Conservation (phyloP, 2,329 filamentous ascomycete genomes). For the Coniosporium tulheliwenetii region DNA sequence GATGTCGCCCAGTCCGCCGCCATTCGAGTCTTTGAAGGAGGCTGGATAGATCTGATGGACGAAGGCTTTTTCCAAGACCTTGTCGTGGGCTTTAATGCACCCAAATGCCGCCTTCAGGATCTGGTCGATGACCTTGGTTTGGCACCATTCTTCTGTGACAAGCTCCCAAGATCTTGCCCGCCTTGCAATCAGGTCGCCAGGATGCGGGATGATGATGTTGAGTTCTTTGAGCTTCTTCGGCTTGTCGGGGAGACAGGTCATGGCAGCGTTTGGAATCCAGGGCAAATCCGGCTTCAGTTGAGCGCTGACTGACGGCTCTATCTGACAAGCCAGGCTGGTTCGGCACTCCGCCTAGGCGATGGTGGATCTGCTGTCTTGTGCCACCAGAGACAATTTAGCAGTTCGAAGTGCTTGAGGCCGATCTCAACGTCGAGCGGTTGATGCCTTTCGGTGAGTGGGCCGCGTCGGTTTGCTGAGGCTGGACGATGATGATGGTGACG, state of each 20-base stretch:
- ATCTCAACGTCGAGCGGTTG: constrained; percentile 43
- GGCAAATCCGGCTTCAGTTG: constrained; percentile 89
- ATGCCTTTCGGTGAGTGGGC: constrained; percentile 40
- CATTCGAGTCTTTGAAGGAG: constrained; percentile 35
- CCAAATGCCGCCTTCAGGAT: too few species aligned
- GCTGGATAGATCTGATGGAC: constrained; percentile 31
- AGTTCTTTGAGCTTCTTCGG: constrained; percentile 54
- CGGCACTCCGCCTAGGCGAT: too few species aligned
- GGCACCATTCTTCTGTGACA: too few species aligned
- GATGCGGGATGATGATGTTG: too few species aligned
- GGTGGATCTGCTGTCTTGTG: too few species aligned
- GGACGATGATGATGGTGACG: constrained; percentile 40
- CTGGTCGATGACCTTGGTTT: too few species aligned
- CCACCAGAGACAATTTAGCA: constrained; percentile 75
- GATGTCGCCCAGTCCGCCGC: constrained; percentile 45
- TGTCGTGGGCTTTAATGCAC: too few species aligned
- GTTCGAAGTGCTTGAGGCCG: constrained; percentile 82
- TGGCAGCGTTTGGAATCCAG: constrained; percentile 87
- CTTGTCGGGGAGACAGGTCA: constrained; percentile 84
- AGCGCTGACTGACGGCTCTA: too few species aligned
- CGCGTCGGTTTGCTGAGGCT: constrained; percentile 41
- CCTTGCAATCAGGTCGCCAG: too few species aligned
- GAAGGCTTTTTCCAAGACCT: constrained; percentile 28
- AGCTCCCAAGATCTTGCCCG: too few species aligned
- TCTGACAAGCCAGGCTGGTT: too few species aligned